Conservation (phyloP, 148 eudicot genomes). For the Nepenthes mirabilis region DNA sequence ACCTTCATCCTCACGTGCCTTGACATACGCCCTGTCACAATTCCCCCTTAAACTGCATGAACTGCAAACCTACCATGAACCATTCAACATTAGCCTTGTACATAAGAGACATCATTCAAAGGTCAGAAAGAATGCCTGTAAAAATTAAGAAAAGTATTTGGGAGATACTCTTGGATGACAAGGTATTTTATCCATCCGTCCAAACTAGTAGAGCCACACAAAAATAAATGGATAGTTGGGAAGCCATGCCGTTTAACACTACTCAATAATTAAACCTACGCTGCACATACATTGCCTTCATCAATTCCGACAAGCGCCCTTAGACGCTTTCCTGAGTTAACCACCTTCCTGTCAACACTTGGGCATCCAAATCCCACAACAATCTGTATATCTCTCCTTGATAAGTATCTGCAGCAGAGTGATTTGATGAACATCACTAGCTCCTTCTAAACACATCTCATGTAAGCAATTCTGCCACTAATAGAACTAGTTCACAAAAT, state of each 20-base stretch:
- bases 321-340: conserved; percentile 57
- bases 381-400: conserved; percentile 33
- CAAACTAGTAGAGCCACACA: neutral
- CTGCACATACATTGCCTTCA: conserved; percentile 46
- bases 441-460: too few species aligned
- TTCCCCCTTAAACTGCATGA: conserved; percentile 53
- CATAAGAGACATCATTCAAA: neutral
- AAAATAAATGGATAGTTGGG: neutral
- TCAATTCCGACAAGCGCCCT: conserved; percentile 36
- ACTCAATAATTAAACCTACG: neutral
- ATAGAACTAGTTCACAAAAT: too few species aligned
- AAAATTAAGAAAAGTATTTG: neutral
- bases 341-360: conserved; percentile 50
- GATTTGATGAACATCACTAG: too few species aligned
- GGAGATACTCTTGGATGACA: neutral
- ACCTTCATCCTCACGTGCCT: conserved; percentile 32
- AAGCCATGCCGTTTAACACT: too few species aligned
- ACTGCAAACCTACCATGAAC: conserved; percentile 35
- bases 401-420: conserved; percentile 27
- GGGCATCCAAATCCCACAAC: conserved; percentile 51
- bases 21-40: conserved; percentile 45
- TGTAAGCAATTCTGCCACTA: too few species aligned
- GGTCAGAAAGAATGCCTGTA: neutral
- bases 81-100: neutral
- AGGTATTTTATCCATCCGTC: neutral